Evolutionary conservation across 2,329 filamentous ascomycete species (phyloP).

Genomic region (Herpotrichia juniperi): DNA sequence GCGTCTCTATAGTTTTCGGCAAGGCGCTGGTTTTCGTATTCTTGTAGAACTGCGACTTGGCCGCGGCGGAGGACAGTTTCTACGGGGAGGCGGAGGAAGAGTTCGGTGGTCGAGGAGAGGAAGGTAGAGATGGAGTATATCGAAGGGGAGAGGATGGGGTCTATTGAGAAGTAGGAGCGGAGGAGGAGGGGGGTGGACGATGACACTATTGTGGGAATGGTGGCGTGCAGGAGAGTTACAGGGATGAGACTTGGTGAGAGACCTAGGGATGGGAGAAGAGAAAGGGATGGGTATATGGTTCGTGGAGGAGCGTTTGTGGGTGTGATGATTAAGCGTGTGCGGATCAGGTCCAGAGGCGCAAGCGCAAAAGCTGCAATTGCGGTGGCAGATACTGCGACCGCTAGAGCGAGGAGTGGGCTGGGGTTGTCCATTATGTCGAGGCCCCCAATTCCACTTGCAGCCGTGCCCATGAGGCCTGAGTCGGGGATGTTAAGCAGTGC

Average conservation of each 20-base stretch:
- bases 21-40: conserved; percentile 39
- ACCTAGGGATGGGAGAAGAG: conserved; percentile 72
- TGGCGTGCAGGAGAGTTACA: conserved; percentile 86
- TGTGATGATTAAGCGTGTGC: conserved; percentile 85
- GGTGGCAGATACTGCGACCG: conserved; percentile 71
- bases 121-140: conserved; percentile 85
- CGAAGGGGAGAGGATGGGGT: conserved; percentile 79
- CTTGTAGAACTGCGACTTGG: conserved; percentile 70
- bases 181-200: conserved; percentile 84
- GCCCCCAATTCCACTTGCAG: conserved; percentile 61
- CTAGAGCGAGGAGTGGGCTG: conserved; percentile 80
- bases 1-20: conserved; percentile 29
- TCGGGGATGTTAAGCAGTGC: conserved; percentile 91
- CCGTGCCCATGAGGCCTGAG: conserved; percentile 62
- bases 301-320: conserved; percentile 76
- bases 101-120: conserved; percentile 76
- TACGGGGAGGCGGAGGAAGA: conserved; percentile 85
- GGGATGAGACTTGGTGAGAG: conserved; percentile 74
- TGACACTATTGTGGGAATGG: conserved; percentile 81
- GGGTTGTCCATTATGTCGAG: conserved; percentile 82
- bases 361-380: conserved; percentile 78
- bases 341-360: conserved; percentile 85
- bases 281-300: conserved; percentile 78
- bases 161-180: conserved; percentile 82
- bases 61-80: conserved; percentile 91